Base-by-base conservation (phyloP, 2,329 filamentous ascomycete genomes). In the Pseudopyricularia cyperi region DNA sequence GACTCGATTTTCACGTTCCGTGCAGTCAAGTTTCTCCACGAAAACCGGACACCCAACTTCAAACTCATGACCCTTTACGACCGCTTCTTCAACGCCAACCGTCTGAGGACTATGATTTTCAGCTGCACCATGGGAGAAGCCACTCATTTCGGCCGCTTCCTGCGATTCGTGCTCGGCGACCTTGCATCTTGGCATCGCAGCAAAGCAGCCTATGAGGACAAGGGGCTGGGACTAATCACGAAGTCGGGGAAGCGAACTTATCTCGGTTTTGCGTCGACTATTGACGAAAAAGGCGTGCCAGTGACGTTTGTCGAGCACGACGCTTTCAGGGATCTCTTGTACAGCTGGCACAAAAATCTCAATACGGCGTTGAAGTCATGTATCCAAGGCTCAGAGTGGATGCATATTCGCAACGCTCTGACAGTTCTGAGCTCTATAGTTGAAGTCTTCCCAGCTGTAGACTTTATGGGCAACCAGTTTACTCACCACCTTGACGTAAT, bases 391-490 rank as follows among this genome's bases (percentile, higher is more conserved):
- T 82, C 80, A 32, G 91, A 97, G 67, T 98, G 93, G 79, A 96
- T 96, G 85, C 90, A 96, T 65, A 95, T 97, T 63, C 83, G 91
- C 52, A 98, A 98, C 64, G 89, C 89, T 46, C 94, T 97, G 58
- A 93, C 86, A 53, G 76, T 97, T 4, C 74, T 98, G 54, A 94
- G 93, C 63, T 77, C 80, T 11, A 76, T 95, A 48, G 78, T 88
- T 24, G 82, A 89, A 50, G 77, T 82, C 60, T 98, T 95, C 74
- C 94, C 93, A 4, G 85, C 83, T 15, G 80, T 97, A 53, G 89
- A 95, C 62, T 93, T 89, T 65, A 91, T 95, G 76, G 93, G 88
- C 33, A 74, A 72, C 37, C 76, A 79, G 57, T 81, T 84, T 55
- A 74, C 77, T 32, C 71, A 76, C 34, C 75, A 86, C 58, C 73